Conservation (phyloP, 495 filamentous ascomycete species). For the Lasiosphaeriaceae sp. region DNA sequence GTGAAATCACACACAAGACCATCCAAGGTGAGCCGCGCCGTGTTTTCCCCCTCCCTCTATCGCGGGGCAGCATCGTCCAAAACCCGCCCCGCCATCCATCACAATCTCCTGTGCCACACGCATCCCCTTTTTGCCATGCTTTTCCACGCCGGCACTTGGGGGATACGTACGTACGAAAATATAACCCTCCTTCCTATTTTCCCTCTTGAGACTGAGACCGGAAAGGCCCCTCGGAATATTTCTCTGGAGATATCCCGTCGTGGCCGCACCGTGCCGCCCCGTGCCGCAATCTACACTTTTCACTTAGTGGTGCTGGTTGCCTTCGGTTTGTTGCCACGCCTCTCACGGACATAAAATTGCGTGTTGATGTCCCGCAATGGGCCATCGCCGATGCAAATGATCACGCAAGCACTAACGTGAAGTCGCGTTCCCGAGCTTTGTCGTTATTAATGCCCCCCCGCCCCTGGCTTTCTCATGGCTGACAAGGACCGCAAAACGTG, state of each 20-base stretch:
- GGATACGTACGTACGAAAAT: not conserved
- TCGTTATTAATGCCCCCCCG: not conserved
- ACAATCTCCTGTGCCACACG: conserved; percentile 13
- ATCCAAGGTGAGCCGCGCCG: conserved; percentile 27
- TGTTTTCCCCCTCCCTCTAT: too few relatives aligned
- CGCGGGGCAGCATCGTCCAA: not conserved
- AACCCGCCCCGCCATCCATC: conserved; percentile 19
- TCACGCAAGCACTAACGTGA: not conserved
- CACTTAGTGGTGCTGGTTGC: too few relatives aligned
- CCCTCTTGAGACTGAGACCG: not conserved
- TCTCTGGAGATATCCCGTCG: not conserved
- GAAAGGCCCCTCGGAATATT: not conserved
- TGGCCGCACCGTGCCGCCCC: too few relatives aligned
- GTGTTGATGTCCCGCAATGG: not conserved
- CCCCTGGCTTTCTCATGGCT: not conserved
- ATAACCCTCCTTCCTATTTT: not conserved
- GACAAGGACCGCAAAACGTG: not conserved
- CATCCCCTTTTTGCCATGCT: not conserved
- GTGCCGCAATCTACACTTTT: too few relatives aligned
- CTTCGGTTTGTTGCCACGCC: not conserved
- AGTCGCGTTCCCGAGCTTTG: not conserved
- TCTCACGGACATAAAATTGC: not conserved
- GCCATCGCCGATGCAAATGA: not conserved
- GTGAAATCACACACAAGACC: conserved; percentile 31
- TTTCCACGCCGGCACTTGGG: not conserved